These are phyloP conservation scores for Polytrichum formosum DNA, from an alignment of 225 moss, liverwort and hornwort genomes.

Conservation along the genomic window DNA sequence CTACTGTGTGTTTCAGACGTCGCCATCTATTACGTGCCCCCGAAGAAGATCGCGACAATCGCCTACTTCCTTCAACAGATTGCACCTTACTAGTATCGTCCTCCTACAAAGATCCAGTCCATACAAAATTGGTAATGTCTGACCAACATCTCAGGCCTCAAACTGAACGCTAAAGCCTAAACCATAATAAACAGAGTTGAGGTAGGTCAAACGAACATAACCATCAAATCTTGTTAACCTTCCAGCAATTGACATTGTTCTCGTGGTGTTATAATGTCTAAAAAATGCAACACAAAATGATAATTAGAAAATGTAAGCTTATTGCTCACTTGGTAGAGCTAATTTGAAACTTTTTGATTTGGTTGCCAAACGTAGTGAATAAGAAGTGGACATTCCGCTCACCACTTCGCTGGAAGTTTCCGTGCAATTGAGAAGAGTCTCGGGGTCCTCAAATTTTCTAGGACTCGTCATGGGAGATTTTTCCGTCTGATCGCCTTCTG, in stretches of 20 bases:
- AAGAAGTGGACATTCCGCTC: neutral
- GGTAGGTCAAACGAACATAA: too few species aligned
- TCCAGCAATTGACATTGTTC: neutral
- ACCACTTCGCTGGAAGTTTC: neutral
- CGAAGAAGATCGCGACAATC: slow-evolving; percentile 42
- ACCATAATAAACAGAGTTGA: too few species aligned
- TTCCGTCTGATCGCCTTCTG: slow-evolving; percentile 38
- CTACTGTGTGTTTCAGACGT: slow-evolving; percentile 64
- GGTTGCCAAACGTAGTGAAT: neutral
- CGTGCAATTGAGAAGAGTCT: neutral
- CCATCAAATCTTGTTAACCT: neutral
- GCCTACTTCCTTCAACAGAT: slow-evolving; percentile 27
- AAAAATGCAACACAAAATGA: too few species aligned
- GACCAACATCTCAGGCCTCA: neutral
- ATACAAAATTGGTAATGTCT: neutral
- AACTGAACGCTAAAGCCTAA: neutral
- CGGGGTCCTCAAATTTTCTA: slow-evolving; percentile 17
- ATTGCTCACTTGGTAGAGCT: too few species aligned
- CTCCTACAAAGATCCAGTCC: slow-evolving; percentile 1
- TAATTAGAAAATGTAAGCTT: too few species aligned
- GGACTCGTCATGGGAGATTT: slow-evolving; percentile 35
- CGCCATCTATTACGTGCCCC: slow-evolving; percentile 89
- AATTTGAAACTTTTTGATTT: neutral
- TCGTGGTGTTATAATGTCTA: too few species aligned
- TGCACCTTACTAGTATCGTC: slow-evolving; percentile 11